phyloP scores from a whole-genome alignment of 108 stramenopile genomes.

The Schizochytrium sp. region DNA sequence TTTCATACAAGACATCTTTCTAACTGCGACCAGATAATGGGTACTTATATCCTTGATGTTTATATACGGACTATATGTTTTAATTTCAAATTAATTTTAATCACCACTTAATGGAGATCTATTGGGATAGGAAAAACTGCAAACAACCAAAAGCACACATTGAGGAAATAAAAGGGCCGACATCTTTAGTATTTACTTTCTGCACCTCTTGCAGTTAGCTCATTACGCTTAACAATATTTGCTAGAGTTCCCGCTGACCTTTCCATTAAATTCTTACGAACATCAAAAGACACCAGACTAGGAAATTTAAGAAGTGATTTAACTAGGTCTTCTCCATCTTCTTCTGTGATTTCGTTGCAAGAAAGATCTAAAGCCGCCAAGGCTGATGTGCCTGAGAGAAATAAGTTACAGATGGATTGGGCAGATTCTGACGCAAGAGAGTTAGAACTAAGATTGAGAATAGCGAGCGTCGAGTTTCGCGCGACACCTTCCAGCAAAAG shows the following conservation, averaged over 20 bases:
- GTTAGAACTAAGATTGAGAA: conserved; percentile 74
- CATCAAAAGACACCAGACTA: conserved; percentile 41
- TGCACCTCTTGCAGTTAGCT: not conserved
- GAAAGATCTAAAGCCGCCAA: conserved; percentile 68
- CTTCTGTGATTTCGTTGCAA: conserved; percentile 70
- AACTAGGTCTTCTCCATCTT: conserved; percentile 62
- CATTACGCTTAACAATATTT: conserved; percentile 43
- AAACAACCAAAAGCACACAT: not conserved
- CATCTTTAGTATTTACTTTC: not conserved
- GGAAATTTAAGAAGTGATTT: conserved; percentile 65
- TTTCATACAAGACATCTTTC: conserved; percentile 21
- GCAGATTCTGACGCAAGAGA: conserved; percentile 61
- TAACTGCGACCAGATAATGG: not conserved
- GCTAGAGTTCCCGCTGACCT: not conserved
- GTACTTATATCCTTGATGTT: too few relatives aligned
- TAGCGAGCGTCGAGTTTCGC: conserved; percentile 66
- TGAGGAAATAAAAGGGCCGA: not conserved
- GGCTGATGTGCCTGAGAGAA: conserved; percentile 4
- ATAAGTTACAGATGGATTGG: conserved; percentile 62
- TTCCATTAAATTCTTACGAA: conserved; percentile 35
- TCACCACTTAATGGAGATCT: too few relatives aligned
- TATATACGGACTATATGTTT: too few relatives aligned
- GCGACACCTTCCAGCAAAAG: conserved; percentile 74
- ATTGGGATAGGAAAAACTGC: too few relatives aligned
- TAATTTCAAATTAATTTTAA: too few relatives aligned